These are phyloP conservation scores for Bipolaris zeicola DNA, from an alignment of 2,329 filamentous ascomycete genomes.

Conservation along the genomic window DNA sequence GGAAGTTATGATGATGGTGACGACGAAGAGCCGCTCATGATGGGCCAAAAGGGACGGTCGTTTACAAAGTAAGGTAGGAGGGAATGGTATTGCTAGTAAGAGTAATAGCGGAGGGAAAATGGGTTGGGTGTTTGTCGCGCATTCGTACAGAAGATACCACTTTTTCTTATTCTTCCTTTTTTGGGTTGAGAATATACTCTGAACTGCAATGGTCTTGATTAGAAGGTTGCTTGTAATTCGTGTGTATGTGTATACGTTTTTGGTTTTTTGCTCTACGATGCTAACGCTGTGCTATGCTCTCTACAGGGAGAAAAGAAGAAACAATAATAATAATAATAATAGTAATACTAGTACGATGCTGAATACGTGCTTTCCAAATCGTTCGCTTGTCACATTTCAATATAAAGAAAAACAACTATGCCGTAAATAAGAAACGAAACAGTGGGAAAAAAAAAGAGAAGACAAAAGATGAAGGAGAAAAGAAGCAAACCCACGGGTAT, in stretches of 20 bases:
- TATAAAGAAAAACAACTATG: neutral
- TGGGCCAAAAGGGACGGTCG: conserved; percentile 24
- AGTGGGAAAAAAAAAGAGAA: neutral
- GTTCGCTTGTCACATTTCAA: conserved; percentile 1
- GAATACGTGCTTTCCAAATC: neutral
- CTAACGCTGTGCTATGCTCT: conserved; percentile 18
- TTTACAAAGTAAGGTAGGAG: conserved; percentile 5
- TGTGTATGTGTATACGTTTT: no score
- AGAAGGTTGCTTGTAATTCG: neutral
- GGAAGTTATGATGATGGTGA: conserved; percentile 29
- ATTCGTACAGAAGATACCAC: conserved; percentile 24
- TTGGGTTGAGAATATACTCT: conserved; percentile 5
- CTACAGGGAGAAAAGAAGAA: neutral
- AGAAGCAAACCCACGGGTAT: neutral
- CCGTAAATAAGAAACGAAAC: neutral
- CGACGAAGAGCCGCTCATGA: conserved; percentile 32
- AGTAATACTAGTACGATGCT: neutral
- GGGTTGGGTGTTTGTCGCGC: conserved; percentile 4
- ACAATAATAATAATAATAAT: neutral
- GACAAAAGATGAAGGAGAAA: neutral
- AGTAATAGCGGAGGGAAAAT: neutral
- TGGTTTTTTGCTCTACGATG: neutral
- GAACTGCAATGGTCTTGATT: conserved; percentile 7
- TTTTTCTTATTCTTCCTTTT: conserved; percentile 9
- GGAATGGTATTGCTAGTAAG: neutral